These are phyloP conservation scores for Ophiostoma ulmi DNA, from an alignment of 2,329 filamentous ascomycete genomes.

Conservation along the genomic window DNA sequence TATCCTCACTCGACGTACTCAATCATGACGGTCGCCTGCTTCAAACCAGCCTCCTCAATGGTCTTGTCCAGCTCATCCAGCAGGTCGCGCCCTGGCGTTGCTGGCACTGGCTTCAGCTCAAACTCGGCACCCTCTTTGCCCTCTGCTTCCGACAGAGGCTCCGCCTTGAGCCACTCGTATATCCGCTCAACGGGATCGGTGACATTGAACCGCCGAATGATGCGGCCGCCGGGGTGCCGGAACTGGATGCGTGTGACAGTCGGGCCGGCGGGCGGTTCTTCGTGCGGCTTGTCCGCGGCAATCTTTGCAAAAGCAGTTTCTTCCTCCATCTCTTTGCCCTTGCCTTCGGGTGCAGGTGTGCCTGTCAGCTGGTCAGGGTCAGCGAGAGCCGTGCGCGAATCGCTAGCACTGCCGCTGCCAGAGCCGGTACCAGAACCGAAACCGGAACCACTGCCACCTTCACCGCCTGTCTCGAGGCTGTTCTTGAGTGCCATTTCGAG, in stretches of 20 bases:
- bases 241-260: slow-evolving; percentile 89
- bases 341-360: slow-evolving; percentile 40
- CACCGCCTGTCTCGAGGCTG: slow-evolving; percentile 58
- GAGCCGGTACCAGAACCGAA: neutral
- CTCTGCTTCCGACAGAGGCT: slow-evolving; percentile 57
- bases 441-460: neutral
- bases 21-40: slow-evolving; percentile 92
- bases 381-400: slow-evolving; percentile 47
- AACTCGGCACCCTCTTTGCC: slow-evolving; percentile 75
- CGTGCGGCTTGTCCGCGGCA: slow-evolving; percentile 65
- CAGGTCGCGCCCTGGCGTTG: slow-evolving; percentile 63
- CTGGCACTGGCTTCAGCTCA: slow-evolving; percentile 76
- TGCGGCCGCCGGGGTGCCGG: slow-evolving; percentile 73
- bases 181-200: slow-evolving; percentile 73
- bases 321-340: slow-evolving; percentile 49
- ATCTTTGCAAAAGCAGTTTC: slow-evolving; percentile 63
- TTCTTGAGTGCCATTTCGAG: slow-evolving; percentile 88
- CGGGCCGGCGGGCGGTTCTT: slow-evolving; percentile 59
- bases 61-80: slow-evolving; percentile 68
- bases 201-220: slow-evolving; percentile 79
- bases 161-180: slow-evolving; percentile 95
- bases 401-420: slow-evolving; percentile 37
- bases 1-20: slow-evolving; percentile 62
- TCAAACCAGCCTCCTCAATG: slow-evolving; percentile 76
- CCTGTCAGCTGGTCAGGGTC: slow-evolving; percentile 82